These are phyloP conservation scores for Gossypium gossypioides DNA, from an alignment of 441 rosid species.

Conservation along the genomic window DNA sequence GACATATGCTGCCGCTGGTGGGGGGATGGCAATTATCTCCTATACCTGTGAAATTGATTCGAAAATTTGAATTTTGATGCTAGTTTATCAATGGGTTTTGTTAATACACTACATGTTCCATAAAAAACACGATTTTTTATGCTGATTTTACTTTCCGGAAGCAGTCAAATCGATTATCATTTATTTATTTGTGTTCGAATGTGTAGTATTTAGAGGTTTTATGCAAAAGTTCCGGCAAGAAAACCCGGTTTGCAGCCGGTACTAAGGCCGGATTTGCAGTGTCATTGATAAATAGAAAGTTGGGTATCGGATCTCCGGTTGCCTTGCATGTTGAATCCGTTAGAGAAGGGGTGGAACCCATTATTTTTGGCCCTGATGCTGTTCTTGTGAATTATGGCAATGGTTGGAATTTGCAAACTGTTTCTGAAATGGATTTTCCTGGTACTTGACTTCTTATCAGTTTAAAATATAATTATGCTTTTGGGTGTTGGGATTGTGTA, in stretches of 20 bases:
- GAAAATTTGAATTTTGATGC: not conserved
- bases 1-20: not conserved
- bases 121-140: not conserved
- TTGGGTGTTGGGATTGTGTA: not conserved
- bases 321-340: conserved; percentile 52
- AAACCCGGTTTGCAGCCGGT: conserved; percentile 51
- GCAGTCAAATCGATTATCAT: not conserved
- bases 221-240: conserved; percentile 42
- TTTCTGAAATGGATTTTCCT: conserved; percentile 29
- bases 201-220: conserved; percentile 44
- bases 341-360: conserved; percentile 62
- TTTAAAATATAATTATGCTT: not conserved
- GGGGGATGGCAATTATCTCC: not conserved
- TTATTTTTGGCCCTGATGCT: conserved; percentile 67
- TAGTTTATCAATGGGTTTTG: not conserved
- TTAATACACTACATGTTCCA: not conserved
- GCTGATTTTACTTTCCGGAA: not conserved
- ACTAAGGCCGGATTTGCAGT: conserved; percentile 75
- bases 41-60: not conserved
- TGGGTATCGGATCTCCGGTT: conserved; percentile 28
- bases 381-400: conserved; percentile 52
- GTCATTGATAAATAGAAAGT: conserved; percentile 56
- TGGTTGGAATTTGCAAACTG: conserved; percentile 63
- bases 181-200: not conserved
- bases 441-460: conserved; percentile 21